Evolutionary conservation across 2,329 filamentous ascomycete species (phyloP), one percentile per base, ranked within the genome.

Genomic region (Colletotrichum sp.): DNA sequence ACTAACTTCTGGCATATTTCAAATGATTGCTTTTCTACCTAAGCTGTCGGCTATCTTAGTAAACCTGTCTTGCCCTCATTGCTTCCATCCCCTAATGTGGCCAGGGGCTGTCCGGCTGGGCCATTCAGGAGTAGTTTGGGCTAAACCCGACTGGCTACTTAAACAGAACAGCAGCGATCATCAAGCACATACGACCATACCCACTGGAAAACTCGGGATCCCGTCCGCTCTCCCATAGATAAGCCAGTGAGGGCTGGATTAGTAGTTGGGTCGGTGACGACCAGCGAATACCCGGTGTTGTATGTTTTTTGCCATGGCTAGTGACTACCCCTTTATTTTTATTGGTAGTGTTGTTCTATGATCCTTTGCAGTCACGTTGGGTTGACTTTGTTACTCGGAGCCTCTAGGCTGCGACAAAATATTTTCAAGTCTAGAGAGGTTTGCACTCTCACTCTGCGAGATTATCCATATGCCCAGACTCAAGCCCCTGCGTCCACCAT

Each of bases 121-220:
- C 9, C n/a, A n/a, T 29, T 29, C 13, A 57, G 54, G 24, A 24
- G 24, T 24, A 57, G 27, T 24, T 16, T 27, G 27, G 24, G 24
- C 18, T 18, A 15, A 27, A 9, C 27, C 34, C 8, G 13, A 12
- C 29, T 29, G 29, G 29, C 15, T 21, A 59, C 29, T 59, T 59
- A 33, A 9, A 8, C 29, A 59, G 18, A 8, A 33, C 29, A n/a
- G 5, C 18, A 8, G 5, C 6, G 5, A 0, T 1, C 0, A 0
- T 4, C 11, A 4, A 43, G 2, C 12, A 55, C 69, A 67, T 54
- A 59, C 55, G 54, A 68, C 21, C 55, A 61, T 33, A 68, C 64
- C 69, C 51, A 67, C 63, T 68, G 55, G 69, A 71, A 12, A 67
- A 71, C 63, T 71, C 54, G 63, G 69, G 62, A 70, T 68, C 33